Evolutionary conservation across 2,329 filamentous ascomycete genomes (phyloP).

Genomic region (Penicillium sp.): DNA sequence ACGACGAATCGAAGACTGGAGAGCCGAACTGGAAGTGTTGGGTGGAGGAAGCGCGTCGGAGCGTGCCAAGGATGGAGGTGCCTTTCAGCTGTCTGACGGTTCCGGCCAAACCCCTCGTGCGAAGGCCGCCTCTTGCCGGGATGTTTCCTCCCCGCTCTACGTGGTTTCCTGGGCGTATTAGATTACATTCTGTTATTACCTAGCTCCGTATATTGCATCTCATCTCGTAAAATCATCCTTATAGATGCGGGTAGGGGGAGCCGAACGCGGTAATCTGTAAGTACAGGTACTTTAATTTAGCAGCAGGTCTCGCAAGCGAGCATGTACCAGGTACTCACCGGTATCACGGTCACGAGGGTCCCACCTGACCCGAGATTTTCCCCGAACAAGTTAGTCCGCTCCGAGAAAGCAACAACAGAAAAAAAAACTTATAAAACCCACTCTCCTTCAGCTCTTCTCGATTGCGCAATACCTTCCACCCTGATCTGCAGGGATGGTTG

Average conservation of each 20-base stretch:
- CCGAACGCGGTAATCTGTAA: neutral
- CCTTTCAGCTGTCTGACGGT: slow-evolving; percentile 23
- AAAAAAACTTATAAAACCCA: slow-evolving; percentile 22
- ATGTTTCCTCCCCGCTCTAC: neutral
- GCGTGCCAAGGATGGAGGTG: slow-evolving; percentile 19
- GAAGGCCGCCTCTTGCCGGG: neutral
- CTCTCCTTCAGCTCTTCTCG: neutral
- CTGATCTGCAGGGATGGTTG: slow-evolving; percentile 20
- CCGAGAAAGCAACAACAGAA: slow-evolving; percentile 19
- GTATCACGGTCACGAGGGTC: neutral
- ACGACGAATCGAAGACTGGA: neutral
- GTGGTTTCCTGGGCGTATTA: neutral
- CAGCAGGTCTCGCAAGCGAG: neutral
- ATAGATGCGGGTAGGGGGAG: neutral
- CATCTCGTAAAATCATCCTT: neutral
- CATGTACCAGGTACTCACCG: neutral
- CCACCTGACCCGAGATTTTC: neutral
- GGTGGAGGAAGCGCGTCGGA: slow-evolving; percentile 12
- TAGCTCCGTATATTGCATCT: neutral
- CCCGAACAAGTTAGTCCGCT: slow-evolving; percentile 20
- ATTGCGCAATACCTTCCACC: slow-evolving; percentile 5
- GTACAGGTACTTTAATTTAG: neutral
- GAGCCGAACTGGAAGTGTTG: neutral
- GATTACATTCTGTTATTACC: neutral
- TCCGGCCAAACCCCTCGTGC: slow-evolving; percentile 12